A percentile compares a stretch with the other conserved stretches of the same genome.
Conservation (phyloP, 768 basidiomycete species). For the Cantharellus cinnabarinus region DNA sequence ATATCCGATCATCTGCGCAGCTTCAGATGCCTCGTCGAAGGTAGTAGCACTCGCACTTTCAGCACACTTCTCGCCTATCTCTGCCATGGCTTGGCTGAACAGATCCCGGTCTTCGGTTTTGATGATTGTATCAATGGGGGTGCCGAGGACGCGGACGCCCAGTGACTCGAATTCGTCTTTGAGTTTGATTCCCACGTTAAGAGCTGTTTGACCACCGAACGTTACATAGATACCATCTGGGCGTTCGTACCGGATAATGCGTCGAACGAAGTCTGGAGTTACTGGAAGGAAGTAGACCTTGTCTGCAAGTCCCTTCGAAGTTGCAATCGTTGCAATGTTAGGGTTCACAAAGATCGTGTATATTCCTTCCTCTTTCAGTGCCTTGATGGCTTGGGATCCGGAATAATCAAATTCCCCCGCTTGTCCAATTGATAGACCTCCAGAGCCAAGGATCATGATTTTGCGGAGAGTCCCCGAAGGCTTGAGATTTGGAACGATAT, state of each 20-base stretch:
- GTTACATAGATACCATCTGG: slow-evolving; percentile 98
- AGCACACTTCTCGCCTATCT: slow-evolving; percentile 91
- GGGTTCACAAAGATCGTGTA: slow-evolving; percentile 98
- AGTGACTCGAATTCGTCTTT: slow-evolving; percentile 87
- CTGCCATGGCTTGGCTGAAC: slow-evolving; percentile 84
- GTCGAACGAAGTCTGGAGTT: slow-evolving; percentile 91
- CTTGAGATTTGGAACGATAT: slow-evolving; percentile 25
- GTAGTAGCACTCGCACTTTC: slow-evolving; percentile 78
- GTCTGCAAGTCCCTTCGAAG: slow-evolving; percentile 92
- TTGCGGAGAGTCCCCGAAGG: slow-evolving; percentile 47
- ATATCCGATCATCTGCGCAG: slow-evolving; percentile 72
- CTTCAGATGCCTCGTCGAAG: slow-evolving; percentile 58
- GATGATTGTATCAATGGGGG: slow-evolving; percentile 93
- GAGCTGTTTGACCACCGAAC: slow-evolving; percentile 93
- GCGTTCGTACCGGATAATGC: slow-evolving; percentile 96
- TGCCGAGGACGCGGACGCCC: slow-evolving; percentile 86
- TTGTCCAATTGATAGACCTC: slow-evolving; percentile 94
- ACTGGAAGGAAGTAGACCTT: slow-evolving; percentile 99
- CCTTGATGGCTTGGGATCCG: slow-evolving; percentile 97
- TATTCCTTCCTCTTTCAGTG: slow-evolving; percentile 95
- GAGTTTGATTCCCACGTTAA: slow-evolving; percentile 92
- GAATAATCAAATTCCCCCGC: slow-evolving; percentile 99
- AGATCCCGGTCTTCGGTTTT: slow-evolving; percentile 90
- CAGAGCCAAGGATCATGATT: slow-evolving; percentile 91
- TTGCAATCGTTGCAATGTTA: slow-evolving; percentile 97